Evolutionary conservation across 83 land plant species (phyloP).

Genomic region (Isoetes engelmannii): DNA sequence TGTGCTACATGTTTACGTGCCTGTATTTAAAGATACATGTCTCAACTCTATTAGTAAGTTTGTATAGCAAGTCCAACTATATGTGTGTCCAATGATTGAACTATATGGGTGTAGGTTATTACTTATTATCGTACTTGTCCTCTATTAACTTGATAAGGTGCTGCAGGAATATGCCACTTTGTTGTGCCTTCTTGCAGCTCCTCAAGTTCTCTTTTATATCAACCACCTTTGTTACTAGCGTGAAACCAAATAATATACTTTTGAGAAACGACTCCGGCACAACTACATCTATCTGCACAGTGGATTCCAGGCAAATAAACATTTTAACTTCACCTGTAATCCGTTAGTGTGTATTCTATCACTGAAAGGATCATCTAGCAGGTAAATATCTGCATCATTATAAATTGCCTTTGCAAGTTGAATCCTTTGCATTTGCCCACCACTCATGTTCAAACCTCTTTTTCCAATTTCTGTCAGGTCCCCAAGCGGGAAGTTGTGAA

Average conservation of each 20-base stretch:
- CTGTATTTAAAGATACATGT: too few relatives aligned
- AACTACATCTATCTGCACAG: too few relatives aligned
- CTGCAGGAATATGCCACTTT: slow-evolving; percentile 53
- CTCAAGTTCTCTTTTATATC: slow-evolving; percentile 57
- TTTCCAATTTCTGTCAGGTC: slow-evolving; percentile 17
- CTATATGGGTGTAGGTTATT: too few relatives aligned
- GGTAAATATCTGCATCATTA: slow-evolving; percentile 1
- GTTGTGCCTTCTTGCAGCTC: slow-evolving; percentile 39
- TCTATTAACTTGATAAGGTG: slow-evolving; percentile 48
- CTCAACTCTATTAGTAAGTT: too few relatives aligned
- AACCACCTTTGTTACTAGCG: slow-evolving; percentile 39
- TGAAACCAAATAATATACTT: too few relatives aligned
- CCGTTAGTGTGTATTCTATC: too few relatives aligned
- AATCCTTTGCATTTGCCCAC: slow-evolving; percentile 10
- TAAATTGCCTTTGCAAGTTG: neutral
- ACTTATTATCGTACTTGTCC: slow-evolving; percentile 50
- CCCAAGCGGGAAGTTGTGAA: slow-evolving; percentile 10
- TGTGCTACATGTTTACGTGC: slow-evolving; percentile 92
- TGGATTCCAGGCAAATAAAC: too few relatives aligned
- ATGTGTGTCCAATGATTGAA: too few relatives aligned
- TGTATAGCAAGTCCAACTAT: too few relatives aligned
- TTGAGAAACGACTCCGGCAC: too few relatives aligned
- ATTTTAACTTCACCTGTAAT: too few relatives aligned
- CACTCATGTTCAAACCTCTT: slow-evolving; percentile 15
- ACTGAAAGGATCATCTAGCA: slow-evolving; percentile 6